These are phyloP conservation scores for Phytopythium mirpurense DNA, from an alignment of 352 stramenopile genomes.

Conservation along the genomic window DNA sequence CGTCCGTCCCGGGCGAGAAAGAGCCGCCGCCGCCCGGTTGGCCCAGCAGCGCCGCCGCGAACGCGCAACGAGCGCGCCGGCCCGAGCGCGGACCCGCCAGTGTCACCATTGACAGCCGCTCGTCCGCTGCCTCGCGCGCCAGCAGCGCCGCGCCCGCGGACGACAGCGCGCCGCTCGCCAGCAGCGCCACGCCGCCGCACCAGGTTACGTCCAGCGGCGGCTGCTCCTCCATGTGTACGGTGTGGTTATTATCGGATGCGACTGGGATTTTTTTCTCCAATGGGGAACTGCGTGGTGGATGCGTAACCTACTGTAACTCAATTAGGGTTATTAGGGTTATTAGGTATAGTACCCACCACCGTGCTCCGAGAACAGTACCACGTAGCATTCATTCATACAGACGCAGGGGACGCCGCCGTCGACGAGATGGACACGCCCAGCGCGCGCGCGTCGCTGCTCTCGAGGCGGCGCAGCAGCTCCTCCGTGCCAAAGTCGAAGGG, in stretches of 20 bases:
- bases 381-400: no score
- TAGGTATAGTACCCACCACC: no score
- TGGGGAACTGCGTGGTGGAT: no score
- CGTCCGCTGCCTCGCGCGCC: slow-evolving; percentile 34
- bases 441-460: slow-evolving; percentile 44
- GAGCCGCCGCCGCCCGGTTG: not conserved
- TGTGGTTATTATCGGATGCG: no score
- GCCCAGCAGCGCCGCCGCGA: slow-evolving; percentile 21
- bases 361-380: no score
- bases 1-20: no score
- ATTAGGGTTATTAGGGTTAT: no score
- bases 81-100: slow-evolving; percentile 33
- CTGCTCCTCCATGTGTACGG: no score
- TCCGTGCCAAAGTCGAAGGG: slow-evolving; percentile 48
- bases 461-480: slow-evolving; percentile 44
- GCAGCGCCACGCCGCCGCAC: slow-evolving; percentile 30
- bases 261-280: no score
- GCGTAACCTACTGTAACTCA: no score
- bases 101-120: slow-evolving; percentile 45
- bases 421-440: slow-evolving; percentile 61
- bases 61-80: slow-evolving; percentile 4
- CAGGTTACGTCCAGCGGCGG: slow-evolving; percentile 44
- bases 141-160: slow-evolving; percentile 28
- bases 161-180: slow-evolving; percentile 30
- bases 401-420: not conserved